A percentile compares a stretch with the other conserved stretches of the same genome.
Evolutionary conservation across 371 early-diverging fungal species (phyloP).

Genomic region (Phascolomyces articulosus): DNA sequence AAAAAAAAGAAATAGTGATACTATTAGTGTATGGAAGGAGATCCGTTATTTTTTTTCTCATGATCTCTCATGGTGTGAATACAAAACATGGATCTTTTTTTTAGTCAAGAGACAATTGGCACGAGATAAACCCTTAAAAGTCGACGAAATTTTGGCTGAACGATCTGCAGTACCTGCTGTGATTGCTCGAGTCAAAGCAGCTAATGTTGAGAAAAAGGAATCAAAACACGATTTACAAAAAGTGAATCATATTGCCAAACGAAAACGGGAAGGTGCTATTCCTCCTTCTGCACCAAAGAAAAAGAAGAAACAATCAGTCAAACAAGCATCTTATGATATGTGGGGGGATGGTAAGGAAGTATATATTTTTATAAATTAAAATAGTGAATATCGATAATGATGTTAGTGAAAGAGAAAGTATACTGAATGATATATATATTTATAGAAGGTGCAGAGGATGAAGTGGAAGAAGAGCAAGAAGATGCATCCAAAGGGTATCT

Average conservation of each 20-base stretch:
- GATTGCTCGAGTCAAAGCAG: constrained; percentile 21
- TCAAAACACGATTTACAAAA: constrained; percentile 30
- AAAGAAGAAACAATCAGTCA: constrained; percentile 23
- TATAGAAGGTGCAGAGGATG: neutral
- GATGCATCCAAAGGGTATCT: constrained; percentile 14
- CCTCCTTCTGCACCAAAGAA: constrained; percentile 20
- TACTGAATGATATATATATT: neutral
- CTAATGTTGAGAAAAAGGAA: constrained; percentile 23
- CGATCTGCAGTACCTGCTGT: constrained; percentile 66
- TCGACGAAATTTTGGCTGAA: constrained; percentile 80
- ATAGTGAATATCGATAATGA: too few relatives aligned
- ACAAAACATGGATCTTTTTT: too few relatives aligned
- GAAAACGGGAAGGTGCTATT: constrained; percentile 19
- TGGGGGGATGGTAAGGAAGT: constrained; percentile 42
- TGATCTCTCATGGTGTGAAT: too few relatives aligned
- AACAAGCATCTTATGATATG: constrained; percentile 47
- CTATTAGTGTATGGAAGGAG: too few relatives aligned
- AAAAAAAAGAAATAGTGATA: constrained; percentile 1
- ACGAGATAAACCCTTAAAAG: constrained; percentile 62
- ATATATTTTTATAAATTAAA: neutral
- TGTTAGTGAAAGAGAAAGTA: too few relatives aligned
- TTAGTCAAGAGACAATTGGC: constrained; percentile 36
- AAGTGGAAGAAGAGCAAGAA: constrained; percentile 11
- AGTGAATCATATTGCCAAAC: constrained; percentile 28
- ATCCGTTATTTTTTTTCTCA: too few relatives aligned